phyloP scores from a whole-genome alignment of 768 basidiomycete genomes.

The Sistotremastrum niveocremeum region DNA sequence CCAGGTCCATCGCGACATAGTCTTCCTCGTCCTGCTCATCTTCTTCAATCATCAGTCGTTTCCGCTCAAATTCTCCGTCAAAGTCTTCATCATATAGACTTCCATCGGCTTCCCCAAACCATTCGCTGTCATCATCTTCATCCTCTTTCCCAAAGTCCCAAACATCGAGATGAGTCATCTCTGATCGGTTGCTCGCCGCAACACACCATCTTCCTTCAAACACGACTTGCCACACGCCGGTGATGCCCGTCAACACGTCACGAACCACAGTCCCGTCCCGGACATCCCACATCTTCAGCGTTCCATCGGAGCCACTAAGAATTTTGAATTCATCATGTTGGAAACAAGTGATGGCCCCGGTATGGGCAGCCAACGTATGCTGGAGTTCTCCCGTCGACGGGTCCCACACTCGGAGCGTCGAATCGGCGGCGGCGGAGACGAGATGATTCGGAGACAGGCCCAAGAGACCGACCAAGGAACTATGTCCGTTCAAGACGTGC shows the following conservation, averaged over 20 bases:
- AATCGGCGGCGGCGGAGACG: slow-evolving; percentile 94
- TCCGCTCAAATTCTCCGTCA: slow-evolving; percentile 40
- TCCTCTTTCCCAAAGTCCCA: slow-evolving; percentile 75
- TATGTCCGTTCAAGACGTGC: slow-evolving; percentile 79
- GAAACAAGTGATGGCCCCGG: slow-evolving; percentile 98
- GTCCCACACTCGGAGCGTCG: slow-evolving; percentile 90
- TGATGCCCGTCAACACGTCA: slow-evolving; percentile 82
- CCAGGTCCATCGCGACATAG: slow-evolving; percentile 42
- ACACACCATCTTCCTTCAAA: slow-evolving; percentile 93
- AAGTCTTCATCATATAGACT: slow-evolving; percentile 62
- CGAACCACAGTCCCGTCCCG: slow-evolving; percentile 74
- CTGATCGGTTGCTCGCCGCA: slow-evolving; percentile 76
- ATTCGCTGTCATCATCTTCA: slow-evolving; percentile 43
- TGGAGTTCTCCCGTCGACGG: slow-evolving; percentile 68
- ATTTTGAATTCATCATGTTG: slow-evolving; percentile 98
- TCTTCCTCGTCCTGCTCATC: slow-evolving; percentile 43
- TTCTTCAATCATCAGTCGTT: slow-evolving; percentile 16
- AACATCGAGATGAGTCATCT: slow-evolving; percentile 70
- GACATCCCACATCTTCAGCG: slow-evolving; percentile 96
- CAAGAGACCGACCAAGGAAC: slow-evolving; percentile 86
- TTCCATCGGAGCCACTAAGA: slow-evolving; percentile 88
- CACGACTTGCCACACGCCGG: slow-evolving; percentile 95
- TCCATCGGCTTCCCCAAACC: slow-evolving; percentile 66
- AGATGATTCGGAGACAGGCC: slow-evolving; percentile 81
- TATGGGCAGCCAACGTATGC: slow-evolving; percentile 79